Conservation (phyloP, 1,139 yeast species). For the Taphrina pruni region DNA sequence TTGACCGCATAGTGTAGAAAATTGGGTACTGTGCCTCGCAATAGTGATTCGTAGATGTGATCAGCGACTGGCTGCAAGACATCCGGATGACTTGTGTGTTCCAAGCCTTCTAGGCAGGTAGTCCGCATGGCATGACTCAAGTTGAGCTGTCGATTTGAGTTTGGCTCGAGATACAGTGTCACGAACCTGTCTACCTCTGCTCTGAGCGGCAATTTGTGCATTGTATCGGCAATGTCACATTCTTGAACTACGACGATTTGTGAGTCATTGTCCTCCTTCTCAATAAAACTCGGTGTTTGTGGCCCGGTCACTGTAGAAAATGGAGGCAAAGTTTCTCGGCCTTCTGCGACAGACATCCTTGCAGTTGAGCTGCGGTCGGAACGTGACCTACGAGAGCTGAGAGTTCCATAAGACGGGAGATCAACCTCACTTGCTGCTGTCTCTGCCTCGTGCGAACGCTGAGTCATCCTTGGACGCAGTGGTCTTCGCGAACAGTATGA, state of each 20-base stretch:
- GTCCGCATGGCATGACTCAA: background rate
- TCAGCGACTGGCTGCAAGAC: constrained; percentile 16
- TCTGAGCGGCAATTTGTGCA: background rate
- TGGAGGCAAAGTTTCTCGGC: background rate
- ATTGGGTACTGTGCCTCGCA: constrained; percentile 13
- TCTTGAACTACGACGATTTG: background rate
- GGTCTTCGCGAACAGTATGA: background rate
- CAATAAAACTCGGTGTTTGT: background rate
- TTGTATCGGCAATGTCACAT: background rate
- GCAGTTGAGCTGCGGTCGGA: background rate
- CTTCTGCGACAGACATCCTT: background rate
- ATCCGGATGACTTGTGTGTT: constrained; percentile 16
- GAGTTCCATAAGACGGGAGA: background rate
- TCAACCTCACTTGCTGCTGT: background rate
- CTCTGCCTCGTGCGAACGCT: background rate
- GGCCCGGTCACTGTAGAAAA: background rate
- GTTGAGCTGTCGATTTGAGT: constrained; percentile 7
- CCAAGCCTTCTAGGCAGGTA: background rate
- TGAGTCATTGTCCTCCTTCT: background rate
- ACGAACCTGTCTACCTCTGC: constrained; percentile 4
- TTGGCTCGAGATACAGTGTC: background rate
- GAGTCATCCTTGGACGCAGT: background rate
- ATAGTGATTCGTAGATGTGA: background rate
- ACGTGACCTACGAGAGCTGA: background rate
- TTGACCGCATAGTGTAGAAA: constrained; percentile 11